Percentiles rank a stretch among this genome's conserved stretches.
Evolutionary conservation across 805 yeast genomes (phyloP).

Genomic region (Candida succiphila): DNA sequence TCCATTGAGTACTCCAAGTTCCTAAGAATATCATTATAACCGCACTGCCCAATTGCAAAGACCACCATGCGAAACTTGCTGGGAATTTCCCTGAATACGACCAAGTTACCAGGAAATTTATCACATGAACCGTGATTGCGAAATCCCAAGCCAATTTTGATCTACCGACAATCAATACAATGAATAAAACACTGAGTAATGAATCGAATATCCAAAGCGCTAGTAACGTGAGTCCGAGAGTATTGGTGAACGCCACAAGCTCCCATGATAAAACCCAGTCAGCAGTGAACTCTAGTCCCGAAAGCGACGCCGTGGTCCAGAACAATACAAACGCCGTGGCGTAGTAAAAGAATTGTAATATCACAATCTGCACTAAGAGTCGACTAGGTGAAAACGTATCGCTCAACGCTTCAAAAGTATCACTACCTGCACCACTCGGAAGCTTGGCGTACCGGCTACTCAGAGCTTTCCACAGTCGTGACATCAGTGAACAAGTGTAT

Average conservation of each 20-base stretch:
- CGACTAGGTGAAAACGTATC: conserved; percentile 38
- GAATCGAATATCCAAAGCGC: conserved; percentile 78
- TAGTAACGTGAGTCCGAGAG: conserved; percentile 69
- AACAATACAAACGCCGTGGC: conserved; percentile 59
- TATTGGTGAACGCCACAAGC: conserved; percentile 58
- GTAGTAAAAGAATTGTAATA: conserved; percentile 75
- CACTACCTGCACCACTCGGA: no score
- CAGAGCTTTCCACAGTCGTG: no score
- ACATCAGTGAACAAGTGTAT: no score
- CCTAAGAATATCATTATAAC: conserved; percentile 68
- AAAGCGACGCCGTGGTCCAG: conserved; percentile 51
- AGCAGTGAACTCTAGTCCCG: conserved; percentile 60
- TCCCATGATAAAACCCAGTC: conserved; percentile 80
- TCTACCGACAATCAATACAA: conserved; percentile 83
- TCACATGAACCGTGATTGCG: conserved; percentile 83
- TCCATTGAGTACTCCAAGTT: conserved; percentile 87
- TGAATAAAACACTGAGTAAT: conserved; percentile 71
- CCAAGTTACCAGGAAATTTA: conserved; percentile 66
- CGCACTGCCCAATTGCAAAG: conserved; percentile 60
- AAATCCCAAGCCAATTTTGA: conserved; percentile 95
- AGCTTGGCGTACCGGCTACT: no score
- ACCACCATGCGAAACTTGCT: conserved; percentile 71
- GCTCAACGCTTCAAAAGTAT: neutral
- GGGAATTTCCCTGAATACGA: conserved; percentile 62
- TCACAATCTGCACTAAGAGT: conserved; percentile 60